phyloP scores from a whole-genome alignment of 768 basidiomycete species.

The Calocera viscosa region DNA sequence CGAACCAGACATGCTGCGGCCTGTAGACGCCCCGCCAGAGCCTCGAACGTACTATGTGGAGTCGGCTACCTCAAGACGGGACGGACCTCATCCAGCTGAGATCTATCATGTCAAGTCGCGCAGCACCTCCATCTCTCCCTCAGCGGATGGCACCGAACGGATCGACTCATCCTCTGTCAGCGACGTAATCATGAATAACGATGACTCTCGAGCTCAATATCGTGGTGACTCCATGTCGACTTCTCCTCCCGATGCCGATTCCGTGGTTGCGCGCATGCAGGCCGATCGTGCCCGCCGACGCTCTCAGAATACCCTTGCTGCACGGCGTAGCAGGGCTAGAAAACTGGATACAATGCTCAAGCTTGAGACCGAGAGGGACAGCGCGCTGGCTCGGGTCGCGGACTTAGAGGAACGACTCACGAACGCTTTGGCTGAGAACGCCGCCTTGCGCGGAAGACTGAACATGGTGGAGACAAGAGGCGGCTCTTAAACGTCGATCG shows the following conservation, averaged over 20 bases:
- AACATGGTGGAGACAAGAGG: neutral
- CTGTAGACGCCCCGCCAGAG: neutral
- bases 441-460: neutral
- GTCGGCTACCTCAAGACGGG: neutral
- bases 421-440: neutral
- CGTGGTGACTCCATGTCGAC: neutral
- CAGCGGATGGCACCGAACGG: neutral
- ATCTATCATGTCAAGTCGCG: neutral
- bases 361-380: slow-evolving; percentile 34
- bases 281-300: neutral
- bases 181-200: neutral
- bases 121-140: neutral
- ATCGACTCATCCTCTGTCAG: neutral
- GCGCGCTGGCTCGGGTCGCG: neutral
- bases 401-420: neutral
- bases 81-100: neutral
- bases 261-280: neutral
- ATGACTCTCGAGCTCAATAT: neutral
- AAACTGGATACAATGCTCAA: slow-evolving; percentile 58
- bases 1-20: neutral
- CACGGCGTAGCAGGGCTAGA: slow-evolving; percentile 64
- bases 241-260: neutral
- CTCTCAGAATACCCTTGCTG: slow-evolving; percentile 67
- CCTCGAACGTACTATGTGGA: neutral
- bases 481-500: neutral